These are phyloP conservation scores for Barnettozyma siamensis DNA, from an alignment of 805 yeast genomes.

Conservation along the genomic window DNA sequence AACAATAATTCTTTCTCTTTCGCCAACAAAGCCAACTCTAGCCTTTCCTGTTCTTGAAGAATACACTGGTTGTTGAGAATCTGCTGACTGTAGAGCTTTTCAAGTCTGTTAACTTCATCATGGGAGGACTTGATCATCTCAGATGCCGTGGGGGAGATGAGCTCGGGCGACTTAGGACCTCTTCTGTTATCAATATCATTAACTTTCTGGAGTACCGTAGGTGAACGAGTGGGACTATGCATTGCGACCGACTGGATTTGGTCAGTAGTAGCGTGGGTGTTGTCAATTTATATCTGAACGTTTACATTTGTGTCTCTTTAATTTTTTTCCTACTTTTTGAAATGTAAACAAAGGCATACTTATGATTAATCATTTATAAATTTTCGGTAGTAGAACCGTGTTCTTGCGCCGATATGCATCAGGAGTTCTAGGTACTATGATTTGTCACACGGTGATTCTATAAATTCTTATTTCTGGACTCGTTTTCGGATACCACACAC, in stretches of 20 bases:
- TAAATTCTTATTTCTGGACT: constrained; percentile 18
- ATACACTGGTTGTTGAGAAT: constrained; percentile 25
- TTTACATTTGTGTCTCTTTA: background rate
- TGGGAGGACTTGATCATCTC: background rate
- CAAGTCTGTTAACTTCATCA: constrained; percentile 9
- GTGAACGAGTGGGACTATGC: background rate
- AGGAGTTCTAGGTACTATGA: too few relatives aligned
- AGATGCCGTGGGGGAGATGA: background rate
- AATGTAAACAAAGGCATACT: constrained; percentile 8
- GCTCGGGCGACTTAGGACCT: background rate
- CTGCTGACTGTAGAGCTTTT: constrained; percentile 20
- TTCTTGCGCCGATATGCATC: too few relatives aligned
- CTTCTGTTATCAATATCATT: constrained; percentile 6
- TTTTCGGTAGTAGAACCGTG: too few relatives aligned
- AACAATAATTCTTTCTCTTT: constrained; percentile 22
- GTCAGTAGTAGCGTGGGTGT: too few relatives aligned
- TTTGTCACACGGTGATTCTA: constrained; percentile 1
- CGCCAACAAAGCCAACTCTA: constrained; percentile 28
- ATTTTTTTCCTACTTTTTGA: background rate
- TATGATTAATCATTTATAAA: too few relatives aligned
- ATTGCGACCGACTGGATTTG: too few relatives aligned
- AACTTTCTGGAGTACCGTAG: background rate
- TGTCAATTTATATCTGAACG: too few relatives aligned
- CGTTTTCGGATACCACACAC: constrained; percentile 19
- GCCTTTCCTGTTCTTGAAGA: constrained; percentile 30